Evolutionary conservation across 169 alveolate species (phyloP), one percentile per base, ranked within the genome.

Genomic region (Plasmodium yoelii): DNA sequence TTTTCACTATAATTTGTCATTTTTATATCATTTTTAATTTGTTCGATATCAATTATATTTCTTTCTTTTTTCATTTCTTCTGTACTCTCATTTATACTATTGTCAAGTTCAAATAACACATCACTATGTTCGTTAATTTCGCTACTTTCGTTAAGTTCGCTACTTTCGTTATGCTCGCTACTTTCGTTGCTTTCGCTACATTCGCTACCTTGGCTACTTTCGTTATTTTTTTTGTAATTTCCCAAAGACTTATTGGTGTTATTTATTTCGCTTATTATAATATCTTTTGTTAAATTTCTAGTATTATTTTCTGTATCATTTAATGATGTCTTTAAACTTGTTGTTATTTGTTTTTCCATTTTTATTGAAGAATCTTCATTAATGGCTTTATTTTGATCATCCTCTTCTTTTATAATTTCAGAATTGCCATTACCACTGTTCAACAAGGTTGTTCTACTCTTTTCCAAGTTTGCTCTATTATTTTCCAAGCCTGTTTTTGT

Each of bases 221-320:
- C 59, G 15, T 46, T 5, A 8, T 15, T 15, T 61, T 18, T 15
- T 53, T 15, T 42, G 24, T 63, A 28, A 55, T 18, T 5, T 63
- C n/a, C 22, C n/a, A 47, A 39, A 34, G 22, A 34, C 47, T 63
- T 68, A 5, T 61, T 56, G 22, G 75, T 75, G n/a, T 63, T 60
- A 19, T 75, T 75, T 75, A 75, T 75, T 51, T 75, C 88, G 34
- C 22, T 68, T 74, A 75, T 61, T 15, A 75, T 75, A 47, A 75
- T 75, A 44, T 75, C 88, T 68, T 75, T 75, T 47, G 88, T 75
- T 55, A 75, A 75, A 75, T 75, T 61, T 8, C 88, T 73, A 7
- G 88, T 75, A 42, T 61, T 44, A 67, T 75, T 75, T 39, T 75
- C 75, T 56, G 55, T 26, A 18, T 75, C 77, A 44, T 26, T 75